Percentiles rank a stretch among this genome's conserved stretches.
Conservation (phyloP, 306 rosid species). For the Mimosa pudica region DNA sequence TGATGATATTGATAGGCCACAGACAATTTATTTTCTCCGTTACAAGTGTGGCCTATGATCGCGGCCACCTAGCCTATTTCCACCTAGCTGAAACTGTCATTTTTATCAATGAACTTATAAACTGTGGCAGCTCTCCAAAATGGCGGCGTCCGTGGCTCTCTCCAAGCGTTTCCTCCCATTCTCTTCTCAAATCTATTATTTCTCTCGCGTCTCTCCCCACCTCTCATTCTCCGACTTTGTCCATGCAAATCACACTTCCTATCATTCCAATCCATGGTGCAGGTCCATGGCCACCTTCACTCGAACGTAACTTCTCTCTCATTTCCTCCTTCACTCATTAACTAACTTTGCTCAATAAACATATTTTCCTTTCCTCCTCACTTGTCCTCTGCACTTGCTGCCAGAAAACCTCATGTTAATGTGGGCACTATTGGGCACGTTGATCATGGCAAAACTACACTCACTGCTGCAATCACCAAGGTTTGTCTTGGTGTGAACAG, state of each 20-base stretch:
- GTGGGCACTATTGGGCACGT: constrained; percentile 95
- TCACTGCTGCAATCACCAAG: constrained; percentile 97
- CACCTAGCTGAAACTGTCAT: no score
- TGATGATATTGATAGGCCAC: no score
- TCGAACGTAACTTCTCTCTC: constrained; percentile 57
- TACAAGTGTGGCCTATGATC: no score
- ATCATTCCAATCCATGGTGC: constrained; percentile 57
- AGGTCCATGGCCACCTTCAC: constrained; percentile 79
- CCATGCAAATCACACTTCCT: constrained; percentile 44
- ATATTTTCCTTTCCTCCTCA: neutral
- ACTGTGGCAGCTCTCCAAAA: neutral
- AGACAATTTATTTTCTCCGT: no score
- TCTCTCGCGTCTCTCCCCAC: constrained; percentile 55
- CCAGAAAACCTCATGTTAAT: constrained; percentile 91
- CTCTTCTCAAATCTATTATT: constrained; percentile 59
- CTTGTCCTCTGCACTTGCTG: neutral
- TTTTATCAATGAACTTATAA: no score
- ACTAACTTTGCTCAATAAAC: neutral
- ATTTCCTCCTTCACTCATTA: neutral
- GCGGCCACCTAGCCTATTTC: no score
- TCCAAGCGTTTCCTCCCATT: constrained; percentile 60
- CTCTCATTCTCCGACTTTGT: constrained; percentile 29
- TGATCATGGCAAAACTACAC: constrained; percentile 94
- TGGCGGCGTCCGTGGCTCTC: constrained; percentile 78
- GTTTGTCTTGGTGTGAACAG: constrained; percentile 41